phyloP scores from a whole-genome alignment of 805 yeast genomes.

The Cyberlindnera maclurae region DNA sequence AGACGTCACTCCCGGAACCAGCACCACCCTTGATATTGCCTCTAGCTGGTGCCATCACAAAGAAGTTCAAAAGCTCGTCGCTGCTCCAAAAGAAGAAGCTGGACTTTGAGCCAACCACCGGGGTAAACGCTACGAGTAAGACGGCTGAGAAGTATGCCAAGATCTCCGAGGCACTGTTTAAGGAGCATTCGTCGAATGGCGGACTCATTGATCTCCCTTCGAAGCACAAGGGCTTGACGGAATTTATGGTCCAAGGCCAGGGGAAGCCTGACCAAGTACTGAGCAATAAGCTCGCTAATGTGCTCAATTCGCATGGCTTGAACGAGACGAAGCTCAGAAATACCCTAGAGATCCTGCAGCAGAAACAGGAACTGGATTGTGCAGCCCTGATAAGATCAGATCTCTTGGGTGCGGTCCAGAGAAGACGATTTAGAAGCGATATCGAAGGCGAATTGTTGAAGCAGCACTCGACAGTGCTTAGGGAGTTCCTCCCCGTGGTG shows the following conservation, averaged over 20 bases:
- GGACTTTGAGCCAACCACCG: background rate
- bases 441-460: conserved; percentile 54
- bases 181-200: conserved; percentile 6
- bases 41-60: conserved; percentile 27
- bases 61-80: conserved; percentile 31
- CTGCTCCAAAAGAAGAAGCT: conserved; percentile 21
- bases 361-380: conserved; percentile 24
- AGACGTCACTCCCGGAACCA: conserved; percentile 26
- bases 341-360: conserved; percentile 28
- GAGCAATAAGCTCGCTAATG: conserved; percentile 28
- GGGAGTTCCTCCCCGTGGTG: conserved; percentile 37
- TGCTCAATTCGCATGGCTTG: conserved; percentile 27
- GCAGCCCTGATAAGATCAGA: conserved; percentile 24
- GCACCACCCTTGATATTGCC: conserved; percentile 34
- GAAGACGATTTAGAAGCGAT: conserved; percentile 53
- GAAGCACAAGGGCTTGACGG: background rate
- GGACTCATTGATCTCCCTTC: background rate
- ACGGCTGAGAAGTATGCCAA: conserved; percentile 43
- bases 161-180: conserved; percentile 34
- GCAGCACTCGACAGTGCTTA: conserved; percentile 44
- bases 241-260: background rate
- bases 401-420: conserved; percentile 48
- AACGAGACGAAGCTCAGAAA: conserved; percentile 28
- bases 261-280: conserved; percentile 23
- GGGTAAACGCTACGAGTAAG: conserved; percentile 4